Base-by-base conservation (phyloP, 202 grass and related monocot species). In the Schoenoplectus triqueter region DNA sequence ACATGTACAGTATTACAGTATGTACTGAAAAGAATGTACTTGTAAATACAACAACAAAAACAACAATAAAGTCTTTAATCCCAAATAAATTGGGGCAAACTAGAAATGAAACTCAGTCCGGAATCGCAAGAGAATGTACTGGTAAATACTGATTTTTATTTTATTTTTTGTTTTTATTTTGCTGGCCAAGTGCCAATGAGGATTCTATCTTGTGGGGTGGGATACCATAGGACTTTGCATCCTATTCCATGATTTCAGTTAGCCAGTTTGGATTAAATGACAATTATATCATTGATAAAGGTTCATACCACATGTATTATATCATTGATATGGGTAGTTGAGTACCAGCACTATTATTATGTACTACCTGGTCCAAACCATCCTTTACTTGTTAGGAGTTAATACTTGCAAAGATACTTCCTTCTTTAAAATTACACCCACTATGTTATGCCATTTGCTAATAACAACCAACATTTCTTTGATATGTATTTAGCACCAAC, bases 401-500 rank as follows among this genome's bases (percentile, higher is more conserved):
- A 62, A 11, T 73, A 49, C 3, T 50, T 73, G 31, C 31, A 31
- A 31, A 31, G 31, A 31, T 31, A 31, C n/a, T 64, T 64, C 7
- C 21, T 20, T 64, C 19, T 64, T 67, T 2, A 21, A 67, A 42
- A 42, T 67, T 40, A 41, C 6, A 50, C 46, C 68, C 18, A 5
- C 3, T 21, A 51, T 73, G 47, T 20, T 73, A 21, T 73, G 70
- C 9, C 18, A 21, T 73, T 51, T 73, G 47, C 17, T 51, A 52
- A 51, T 18, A 46, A 51, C 8, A 21, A 17, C 47, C 3, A 20
- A n/a, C 0, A 44, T 51, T 73, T 73, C 15, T 73, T 73, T 19
- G 7, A 73, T 49, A 8, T 73, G 18, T 46, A 51, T 73, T 13
- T 44, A 73, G 70, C 46, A 73, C 70, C 47, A 51, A 51, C 46